Percentiles rank a stretch among this genome's conserved stretches.
phyloP scores from a whole-genome alignment of 805 yeast species.

The Sugiyamaella boreocaroliniensis region DNA sequence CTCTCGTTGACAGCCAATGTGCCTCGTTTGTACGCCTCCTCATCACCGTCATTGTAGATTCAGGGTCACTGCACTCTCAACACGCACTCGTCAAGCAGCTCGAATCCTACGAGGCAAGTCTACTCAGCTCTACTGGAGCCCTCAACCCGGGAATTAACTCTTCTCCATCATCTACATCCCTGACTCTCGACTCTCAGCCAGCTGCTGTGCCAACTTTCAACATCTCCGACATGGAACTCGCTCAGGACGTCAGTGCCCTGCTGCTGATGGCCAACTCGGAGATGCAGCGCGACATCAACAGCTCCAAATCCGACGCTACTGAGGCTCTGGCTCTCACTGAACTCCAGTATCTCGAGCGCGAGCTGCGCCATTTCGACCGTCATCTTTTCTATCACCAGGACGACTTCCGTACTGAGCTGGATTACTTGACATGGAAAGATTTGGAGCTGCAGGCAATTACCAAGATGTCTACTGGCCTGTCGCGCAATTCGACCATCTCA shows the following conservation, averaged over 20 bases:
- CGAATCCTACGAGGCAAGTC: conserved; percentile 11
- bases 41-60: conserved; percentile 17
- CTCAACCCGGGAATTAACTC: conserved; percentile 5
- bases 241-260: conserved; percentile 42
- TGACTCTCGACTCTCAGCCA: not conserved
- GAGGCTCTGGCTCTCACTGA: conserved; percentile 33
- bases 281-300: conserved; percentile 50
- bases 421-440: conserved; percentile 39
- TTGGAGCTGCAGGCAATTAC: conserved; percentile 32
- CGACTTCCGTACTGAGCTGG: conserved; percentile 34
- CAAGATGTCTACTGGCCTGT: conserved; percentile 23
- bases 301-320: conserved; percentile 36
- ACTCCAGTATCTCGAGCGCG: conserved; percentile 20
- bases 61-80: conserved; percentile 10
- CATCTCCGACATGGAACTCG: conserved; percentile 48
- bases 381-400: conserved; percentile 27
- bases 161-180: not conserved
- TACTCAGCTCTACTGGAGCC: conserved; percentile 11
- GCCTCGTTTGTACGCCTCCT: conserved; percentile 28
- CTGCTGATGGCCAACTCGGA: conserved; percentile 43
- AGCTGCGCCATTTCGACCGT: conserved; percentile 27
- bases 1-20: conserved; percentile 23
- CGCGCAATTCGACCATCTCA: conserved; percentile 1
- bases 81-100: conserved; percentile 15
- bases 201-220: conserved; percentile 42